A percentile compares a stretch with the other conserved stretches of the same genome.
phyloP scores from a whole-genome alignment of 202 grass and related monocot species.

The Alloteropsis angusta region DNA sequence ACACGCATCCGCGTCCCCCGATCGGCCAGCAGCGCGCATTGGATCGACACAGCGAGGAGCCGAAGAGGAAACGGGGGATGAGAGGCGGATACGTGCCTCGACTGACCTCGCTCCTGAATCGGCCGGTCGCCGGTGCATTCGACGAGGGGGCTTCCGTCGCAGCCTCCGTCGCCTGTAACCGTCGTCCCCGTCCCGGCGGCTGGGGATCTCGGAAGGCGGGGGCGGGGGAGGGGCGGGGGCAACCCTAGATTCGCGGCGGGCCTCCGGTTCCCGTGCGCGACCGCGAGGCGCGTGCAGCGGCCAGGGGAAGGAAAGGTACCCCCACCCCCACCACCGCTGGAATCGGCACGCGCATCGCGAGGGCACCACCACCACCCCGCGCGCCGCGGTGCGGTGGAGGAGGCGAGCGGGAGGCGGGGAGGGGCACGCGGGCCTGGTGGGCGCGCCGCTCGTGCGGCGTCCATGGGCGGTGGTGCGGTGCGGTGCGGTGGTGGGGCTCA shows the following conservation, averaged over 20 bases:
- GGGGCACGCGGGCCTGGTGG: not conserved
- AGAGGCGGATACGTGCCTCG: constrained; percentile 10
- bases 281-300: not conserved
- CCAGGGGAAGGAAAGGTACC: not conserved
- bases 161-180: not conserved
- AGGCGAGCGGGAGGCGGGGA: not conserved
- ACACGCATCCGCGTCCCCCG: not conserved
- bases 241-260: constrained; percentile 25
- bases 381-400: constrained; percentile 9
- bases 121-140: constrained; percentile 10
- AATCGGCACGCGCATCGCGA: constrained; percentile 8
- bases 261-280: not conserved
- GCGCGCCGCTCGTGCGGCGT: not conserved
- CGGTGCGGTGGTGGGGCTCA: not conserved
- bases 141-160: not conserved
- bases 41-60: not conserved
- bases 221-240: not conserved
- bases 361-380: not conserved
- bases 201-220: not conserved
- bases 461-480: not conserved
- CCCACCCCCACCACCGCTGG: not conserved
- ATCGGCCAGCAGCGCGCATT: constrained; percentile 1
- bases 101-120: not conserved
- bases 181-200: not conserved
- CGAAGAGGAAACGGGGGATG: not conserved